Percentiles rank a stretch among this genome's conserved stretches.
These are phyloP conservation scores for Erysiphe pisi DNA, from an alignment of 2,329 filamentous ascomycete genomes.

Conservation along the genomic window DNA sequence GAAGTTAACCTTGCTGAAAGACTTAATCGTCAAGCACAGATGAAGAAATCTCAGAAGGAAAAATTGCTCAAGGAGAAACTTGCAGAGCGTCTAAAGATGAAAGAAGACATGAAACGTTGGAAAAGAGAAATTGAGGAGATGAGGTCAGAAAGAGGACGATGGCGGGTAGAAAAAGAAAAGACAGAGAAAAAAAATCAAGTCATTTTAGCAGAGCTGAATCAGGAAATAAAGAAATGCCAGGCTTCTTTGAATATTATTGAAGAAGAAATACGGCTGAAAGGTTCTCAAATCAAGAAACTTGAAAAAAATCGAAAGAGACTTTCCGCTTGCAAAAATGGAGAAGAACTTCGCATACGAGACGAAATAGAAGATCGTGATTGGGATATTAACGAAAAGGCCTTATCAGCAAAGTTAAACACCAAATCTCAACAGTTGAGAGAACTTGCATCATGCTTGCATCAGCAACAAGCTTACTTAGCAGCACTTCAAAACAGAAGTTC, in stretches of 20 bases:
- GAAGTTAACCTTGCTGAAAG: conserved; percentile 71
- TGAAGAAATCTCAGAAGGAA: conserved; percentile 68
- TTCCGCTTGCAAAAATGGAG: conserved; percentile 51
- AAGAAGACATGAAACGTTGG: conserved; percentile 60
- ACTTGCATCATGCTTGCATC: conserved; percentile 32
- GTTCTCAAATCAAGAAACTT: conserved; percentile 59
- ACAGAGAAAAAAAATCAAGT: conserved; percentile 45
- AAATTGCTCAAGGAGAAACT: conserved; percentile 57
- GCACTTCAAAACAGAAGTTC: conserved; percentile 32
- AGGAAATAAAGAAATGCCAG: conserved; percentile 51
- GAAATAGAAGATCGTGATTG: conserved; percentile 36
- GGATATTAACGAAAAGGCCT: conserved; percentile 34
- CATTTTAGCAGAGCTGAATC: conserved; percentile 45
- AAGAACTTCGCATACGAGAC: conserved; percentile 37
- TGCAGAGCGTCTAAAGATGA: conserved; percentile 56
- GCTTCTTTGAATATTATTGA: conserved; percentile 49
- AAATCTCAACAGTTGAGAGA: conserved; percentile 32
- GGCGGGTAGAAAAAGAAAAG: conserved; percentile 45
- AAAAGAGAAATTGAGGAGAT: conserved; percentile 52
- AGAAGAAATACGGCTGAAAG: conserved; percentile 60
- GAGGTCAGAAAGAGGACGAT: conserved; percentile 46
- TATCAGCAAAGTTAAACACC: conserved; percentile 32
- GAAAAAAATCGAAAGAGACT: conserved; percentile 59
- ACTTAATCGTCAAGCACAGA: conserved; percentile 68
- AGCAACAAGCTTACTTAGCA: conserved; percentile 31